Evolutionary conservation across 2,329 filamentous ascomycete genomes (phyloP).

Genomic region (Fusarium sp.): DNA sequence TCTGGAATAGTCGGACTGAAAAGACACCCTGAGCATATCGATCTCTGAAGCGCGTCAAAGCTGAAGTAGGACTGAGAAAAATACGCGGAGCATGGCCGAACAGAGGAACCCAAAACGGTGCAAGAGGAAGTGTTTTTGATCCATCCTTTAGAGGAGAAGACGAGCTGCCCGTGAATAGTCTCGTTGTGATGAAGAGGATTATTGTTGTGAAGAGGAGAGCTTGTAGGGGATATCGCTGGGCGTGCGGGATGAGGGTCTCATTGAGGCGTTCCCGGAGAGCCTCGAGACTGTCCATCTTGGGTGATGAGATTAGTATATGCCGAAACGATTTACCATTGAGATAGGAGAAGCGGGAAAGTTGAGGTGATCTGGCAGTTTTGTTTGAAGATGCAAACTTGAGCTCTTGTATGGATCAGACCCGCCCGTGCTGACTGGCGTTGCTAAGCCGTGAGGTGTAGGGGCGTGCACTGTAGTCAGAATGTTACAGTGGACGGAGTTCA

Average conservation of each 20-base stretch:
- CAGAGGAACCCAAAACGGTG: conserved; percentile 51
- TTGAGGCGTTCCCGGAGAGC: conserved; percentile 22
- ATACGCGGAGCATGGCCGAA: conserved; percentile 52
- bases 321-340: neutral
- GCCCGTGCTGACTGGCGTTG: conserved; percentile 29
- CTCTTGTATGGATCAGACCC: conserved; percentile 32
- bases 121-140: conserved; percentile 40
- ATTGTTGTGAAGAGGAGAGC: conserved; percentile 41
- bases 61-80: conserved; percentile 42
- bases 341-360: neutral
- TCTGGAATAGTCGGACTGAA: conserved; percentile 49
- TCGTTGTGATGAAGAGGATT: conserved; percentile 43
- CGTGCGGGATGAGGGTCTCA: conserved; percentile 31
- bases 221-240: conserved; percentile 39
- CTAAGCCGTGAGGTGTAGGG: conserved; percentile 16
- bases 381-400: conserved; percentile 16
- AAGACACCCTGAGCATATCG: conserved; percentile 51
- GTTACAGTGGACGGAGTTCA: neutral
- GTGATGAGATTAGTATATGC: neutral
- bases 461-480: conserved; percentile 25
- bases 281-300: conserved; percentile 30
- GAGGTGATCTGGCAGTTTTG: conserved; percentile 35
- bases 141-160: conserved; percentile 53
- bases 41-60: conserved; percentile 47
- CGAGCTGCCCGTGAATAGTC: conserved; percentile 35